phyloP scores from a whole-genome alignment of 176 grass and related monocot genomes.

The Alloteropsis semialata region DNA sequence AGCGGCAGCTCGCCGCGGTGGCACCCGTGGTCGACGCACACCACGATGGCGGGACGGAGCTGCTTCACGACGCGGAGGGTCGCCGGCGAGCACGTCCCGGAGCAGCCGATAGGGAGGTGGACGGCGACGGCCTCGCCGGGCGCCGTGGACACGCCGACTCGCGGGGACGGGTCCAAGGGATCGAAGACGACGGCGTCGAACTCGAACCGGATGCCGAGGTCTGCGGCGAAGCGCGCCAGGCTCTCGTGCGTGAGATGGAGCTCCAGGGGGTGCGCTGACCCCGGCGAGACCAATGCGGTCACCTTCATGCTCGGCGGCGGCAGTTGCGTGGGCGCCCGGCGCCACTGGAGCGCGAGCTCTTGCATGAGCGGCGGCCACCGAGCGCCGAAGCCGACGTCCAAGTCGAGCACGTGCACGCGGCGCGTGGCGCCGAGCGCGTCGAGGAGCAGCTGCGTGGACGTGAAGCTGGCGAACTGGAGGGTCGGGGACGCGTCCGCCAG shows the following conservation, averaged over 20 bases:
- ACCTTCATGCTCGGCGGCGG: conserved; percentile 21
- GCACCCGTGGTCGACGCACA: conserved; percentile 57
- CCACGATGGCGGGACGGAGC: conserved; percentile 43
- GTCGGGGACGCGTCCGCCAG: conserved; percentile 54
- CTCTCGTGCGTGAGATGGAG: conserved; percentile 49
- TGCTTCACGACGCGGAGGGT: conserved; percentile 52
- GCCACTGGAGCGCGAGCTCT: conserved; percentile 52
- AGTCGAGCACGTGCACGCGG: conserved; percentile 49
- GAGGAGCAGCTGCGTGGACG: conserved; percentile 48
- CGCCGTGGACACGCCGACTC: not conserved
- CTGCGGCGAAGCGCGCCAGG: conserved; percentile 42
- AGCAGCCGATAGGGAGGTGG: conserved; percentile 37
- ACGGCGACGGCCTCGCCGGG: conserved; percentile 45
- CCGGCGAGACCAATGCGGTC: conserved; percentile 41
- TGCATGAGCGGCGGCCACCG: conserved; percentile 70
- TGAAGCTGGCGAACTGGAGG: conserved; percentile 60
- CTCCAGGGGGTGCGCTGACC: conserved; percentile 49
- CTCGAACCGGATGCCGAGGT: conserved; percentile 46
- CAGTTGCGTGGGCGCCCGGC: not conserved
- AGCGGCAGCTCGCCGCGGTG: conserved; percentile 44
- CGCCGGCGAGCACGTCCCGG: not conserved
- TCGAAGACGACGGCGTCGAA: conserved; percentile 45
- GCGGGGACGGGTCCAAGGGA: not conserved
- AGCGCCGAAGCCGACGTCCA: conserved; percentile 45
- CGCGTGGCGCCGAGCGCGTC: conserved; percentile 42